These are phyloP conservation scores for Phytophthora palmivora DNA, from an alignment of 352 stramenopile species.

Conservation along the genomic window DNA sequence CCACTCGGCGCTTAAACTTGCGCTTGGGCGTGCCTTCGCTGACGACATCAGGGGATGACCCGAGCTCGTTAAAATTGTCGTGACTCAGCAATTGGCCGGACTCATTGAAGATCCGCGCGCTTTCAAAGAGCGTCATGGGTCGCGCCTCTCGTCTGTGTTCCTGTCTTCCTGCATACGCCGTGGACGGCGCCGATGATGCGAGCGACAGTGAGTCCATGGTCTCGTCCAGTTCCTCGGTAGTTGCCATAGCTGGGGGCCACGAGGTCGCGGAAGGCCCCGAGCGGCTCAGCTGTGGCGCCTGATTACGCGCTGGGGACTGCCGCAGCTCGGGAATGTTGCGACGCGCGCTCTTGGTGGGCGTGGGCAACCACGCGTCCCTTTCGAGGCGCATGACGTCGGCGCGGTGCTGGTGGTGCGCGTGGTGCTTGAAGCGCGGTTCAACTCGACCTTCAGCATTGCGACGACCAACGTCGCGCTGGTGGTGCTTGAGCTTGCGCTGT, in stretches of 20 bases:
- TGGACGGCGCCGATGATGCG: constrained; percentile 56
- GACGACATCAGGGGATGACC: constrained; percentile 55
- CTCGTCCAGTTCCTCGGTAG: constrained; percentile 39
- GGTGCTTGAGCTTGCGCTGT: constrained; percentile 76
- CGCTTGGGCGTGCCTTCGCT: constrained; percentile 34
- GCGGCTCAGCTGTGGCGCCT: constrained; percentile 40
- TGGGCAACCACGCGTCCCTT: constrained; percentile 45
- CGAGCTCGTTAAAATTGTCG: constrained; percentile 74
- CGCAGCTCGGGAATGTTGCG: constrained; percentile 50
- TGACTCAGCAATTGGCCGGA: constrained; percentile 73
- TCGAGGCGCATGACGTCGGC: constrained; percentile 46
- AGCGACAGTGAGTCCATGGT: constrained; percentile 38
- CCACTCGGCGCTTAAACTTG: constrained; percentile 72
- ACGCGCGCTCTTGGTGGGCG: constrained; percentile 25
- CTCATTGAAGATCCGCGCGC: constrained; percentile 80
- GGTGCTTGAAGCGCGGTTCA: constrained; percentile 50
- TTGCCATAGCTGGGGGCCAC: constrained; percentile 50
- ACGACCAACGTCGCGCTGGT: constrained; percentile 61
- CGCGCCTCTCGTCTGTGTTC: constrained; percentile 53
- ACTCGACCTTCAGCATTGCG: constrained; percentile 30
- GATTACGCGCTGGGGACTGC: constrained; percentile 15
- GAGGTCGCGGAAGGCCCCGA: constrained; percentile 61
- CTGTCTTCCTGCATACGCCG: constrained; percentile 37
- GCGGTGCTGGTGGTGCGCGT: constrained; percentile 43
- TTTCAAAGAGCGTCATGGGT: constrained; percentile 84